Evolutionary conservation across 352 stramenopile genomes (phyloP).

Genomic region (Phytophthora pluvialis): DNA sequence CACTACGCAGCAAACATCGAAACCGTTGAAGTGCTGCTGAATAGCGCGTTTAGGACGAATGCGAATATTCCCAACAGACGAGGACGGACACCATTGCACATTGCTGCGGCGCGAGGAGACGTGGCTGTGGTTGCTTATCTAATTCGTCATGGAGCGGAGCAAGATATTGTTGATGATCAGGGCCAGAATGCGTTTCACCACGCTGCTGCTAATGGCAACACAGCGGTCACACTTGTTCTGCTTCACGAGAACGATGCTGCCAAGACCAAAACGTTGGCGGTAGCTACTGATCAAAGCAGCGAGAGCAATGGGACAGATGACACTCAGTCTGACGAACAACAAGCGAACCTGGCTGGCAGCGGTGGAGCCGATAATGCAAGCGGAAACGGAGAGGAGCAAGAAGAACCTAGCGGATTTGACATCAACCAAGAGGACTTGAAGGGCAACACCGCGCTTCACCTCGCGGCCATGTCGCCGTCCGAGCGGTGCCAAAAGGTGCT

Average conservation of each 20-base stretch:
- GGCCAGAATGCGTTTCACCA: conserved; percentile 85
- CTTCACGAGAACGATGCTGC: conserved; percentile 68
- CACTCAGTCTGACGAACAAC: conserved; percentile 14
- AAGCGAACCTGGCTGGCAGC: conserved; percentile 12
- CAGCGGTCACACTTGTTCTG: conserved; percentile 70
- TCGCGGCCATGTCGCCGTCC: conserved; percentile 84
- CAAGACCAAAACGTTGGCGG: conserved; percentile 16
- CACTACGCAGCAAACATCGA: conserved; percentile 73
- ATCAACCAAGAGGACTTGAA: conserved; percentile 88
- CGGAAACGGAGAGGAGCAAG: conserved; percentile 6
- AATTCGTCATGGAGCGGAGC: conserved; percentile 70
- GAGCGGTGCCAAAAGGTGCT: conserved; percentile 86
- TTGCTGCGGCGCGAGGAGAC: conserved; percentile 70
- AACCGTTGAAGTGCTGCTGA: conserved; percentile 69
- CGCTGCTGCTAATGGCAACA: conserved; percentile 81
- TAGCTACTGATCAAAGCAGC: conserved; percentile 12
- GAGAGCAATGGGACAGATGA: conserved; percentile 17
- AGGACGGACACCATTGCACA: conserved; percentile 76
- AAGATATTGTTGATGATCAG: conserved; percentile 83
- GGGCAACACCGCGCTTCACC: conserved; percentile 82
- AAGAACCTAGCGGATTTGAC: conserved; percentile 50
- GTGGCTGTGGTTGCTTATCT: conserved; percentile 83
- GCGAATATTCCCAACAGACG: conserved; percentile 82
- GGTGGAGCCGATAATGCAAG: conserved; percentile 1
- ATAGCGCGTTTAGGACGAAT: conserved; percentile 68